phyloP scores from a whole-genome alignment of 1,284 basidiomycete genomes.

The Fomitiporia mediterranea region DNA sequence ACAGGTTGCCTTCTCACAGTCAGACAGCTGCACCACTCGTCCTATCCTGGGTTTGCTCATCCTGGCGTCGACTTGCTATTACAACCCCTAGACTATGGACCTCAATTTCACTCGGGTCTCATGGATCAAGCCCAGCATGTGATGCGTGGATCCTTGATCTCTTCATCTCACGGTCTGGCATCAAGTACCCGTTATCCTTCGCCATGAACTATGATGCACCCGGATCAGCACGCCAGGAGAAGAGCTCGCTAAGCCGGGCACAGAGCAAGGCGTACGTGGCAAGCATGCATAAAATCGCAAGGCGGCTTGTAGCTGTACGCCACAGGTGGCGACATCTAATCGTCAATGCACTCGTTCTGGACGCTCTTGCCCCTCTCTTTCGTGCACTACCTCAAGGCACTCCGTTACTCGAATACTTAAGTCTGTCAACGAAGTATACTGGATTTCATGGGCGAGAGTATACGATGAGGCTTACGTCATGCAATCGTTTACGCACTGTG shows the following conservation, averaged over 20 bases:
- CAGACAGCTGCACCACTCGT: neutral
- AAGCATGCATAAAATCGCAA: neutral
- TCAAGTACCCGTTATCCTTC: neutral
- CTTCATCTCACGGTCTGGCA: neutral
- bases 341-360: neutral
- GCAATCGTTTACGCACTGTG: neutral
- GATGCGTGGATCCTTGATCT: neutral
- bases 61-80: neutral
- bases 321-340: slow-evolving; percentile 5
- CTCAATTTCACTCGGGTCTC: neutral
- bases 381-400: neutral
- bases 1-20: neutral
- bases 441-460: slow-evolving; percentile 3
- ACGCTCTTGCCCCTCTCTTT: neutral
- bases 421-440: neutral
- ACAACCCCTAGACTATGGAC: neutral
- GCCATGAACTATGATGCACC: neutral
- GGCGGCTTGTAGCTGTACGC: neutral
- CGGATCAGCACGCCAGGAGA: neutral
- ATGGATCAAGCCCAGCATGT: neutral
- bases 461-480: neutral
- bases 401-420: neutral
- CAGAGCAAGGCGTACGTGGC: neutral
- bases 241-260: neutral
- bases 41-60: slow-evolving; percentile 1